A percentile compares a stretch with the other conserved stretches of the same genome.
Evolutionary conservation across 176 grass and related monocot genomes (phyloP).

Genomic region (Bothriochloa decipiens): DNA sequence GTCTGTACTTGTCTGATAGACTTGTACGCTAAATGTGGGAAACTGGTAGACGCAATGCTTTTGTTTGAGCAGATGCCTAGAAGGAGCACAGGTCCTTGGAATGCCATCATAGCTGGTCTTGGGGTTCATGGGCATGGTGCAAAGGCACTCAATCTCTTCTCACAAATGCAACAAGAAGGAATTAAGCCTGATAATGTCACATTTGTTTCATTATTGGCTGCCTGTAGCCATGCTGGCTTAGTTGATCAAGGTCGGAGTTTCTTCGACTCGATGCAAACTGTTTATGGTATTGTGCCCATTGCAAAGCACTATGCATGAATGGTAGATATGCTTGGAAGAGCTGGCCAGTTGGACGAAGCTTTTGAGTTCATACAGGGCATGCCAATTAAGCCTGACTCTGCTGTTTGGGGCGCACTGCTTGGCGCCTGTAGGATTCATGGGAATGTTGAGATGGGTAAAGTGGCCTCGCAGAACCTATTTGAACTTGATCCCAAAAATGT

Average conservation of each 20-base stretch:
- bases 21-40: conserved; percentile 83
- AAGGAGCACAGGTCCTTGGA: conserved; percentile 62
- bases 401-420: conserved; percentile 73
- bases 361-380: conserved; percentile 63
- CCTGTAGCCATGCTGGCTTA: conserved; percentile 75
- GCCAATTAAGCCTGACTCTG: conserved; percentile 64
- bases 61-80: conserved; percentile 60
- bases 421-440: conserved; percentile 82
- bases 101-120: conserved; percentile 67
- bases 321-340: conserved; percentile 70
- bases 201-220: conserved; percentile 73
- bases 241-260: conserved; percentile 66
- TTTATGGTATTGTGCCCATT: conserved; percentile 52
- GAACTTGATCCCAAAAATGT: conserved; percentile 72
- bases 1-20: conserved; percentile 72
- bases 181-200: conserved; percentile 75
- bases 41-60: conserved; percentile 52
- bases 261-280: conserved; percentile 59
- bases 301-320: conserved; percentile 71
- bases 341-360: conserved; percentile 61
- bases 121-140: conserved; percentile 66
- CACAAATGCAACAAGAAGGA: conserved; percentile 70
- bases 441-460: conserved; percentile 67
- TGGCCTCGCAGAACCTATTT: conserved; percentile 65
- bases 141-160: conserved; percentile 55